Evolutionary conservation across 345 rosid genomes (phyloP), one percentile per base, ranked within the genome.

Genomic region (Eutrema japonicum): DNA sequence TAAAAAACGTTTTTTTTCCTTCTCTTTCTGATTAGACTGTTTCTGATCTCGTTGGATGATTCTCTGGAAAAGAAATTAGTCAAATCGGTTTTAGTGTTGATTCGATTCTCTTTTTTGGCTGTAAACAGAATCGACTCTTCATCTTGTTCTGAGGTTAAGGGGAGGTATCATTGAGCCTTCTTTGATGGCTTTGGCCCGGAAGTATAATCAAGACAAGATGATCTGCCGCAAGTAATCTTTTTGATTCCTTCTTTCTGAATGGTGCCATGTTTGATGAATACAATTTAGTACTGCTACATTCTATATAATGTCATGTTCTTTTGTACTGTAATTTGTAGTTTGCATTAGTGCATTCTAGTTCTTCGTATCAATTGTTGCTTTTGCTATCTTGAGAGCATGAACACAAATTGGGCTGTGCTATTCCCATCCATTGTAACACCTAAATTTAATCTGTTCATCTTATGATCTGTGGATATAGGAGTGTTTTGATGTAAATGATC

Each of bases 121-220:
- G 29, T 35, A 3, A 71, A 35, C 83, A 80, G 87, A 83, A 11
- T 85, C 85, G 2, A 83, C 89, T 9, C 79, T 85, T 47, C 87
- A 83, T 74, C 75, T 83, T 65, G 89, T 85, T 48, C 78, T 83
- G 61, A 83, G 89, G 85, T 83, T 85, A 26, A 85, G 87, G 7
- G 89, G 89, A 75, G 89, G 89, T 51, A 85, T 85, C 60, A 85
- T 85, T 22, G 89, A 85, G 81, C 87, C 87, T 4, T 83, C 89
- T 35, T 71, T 83, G 80, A 85, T 85, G 85, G 81, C 81, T 16
- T 69, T 85, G 81, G 89, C 89, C 60, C 72, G 81, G 13, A 77
- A 77, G 69, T 77, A 77, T 18, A 77, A 77, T 36, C 81, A 77
- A 72, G 81, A 85, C 75, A 85, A 85, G 77, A 83, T 80, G 81